phyloP scores from a whole-genome alignment of 2,329 filamentous ascomycete species.

The Xylariales sp. region DNA sequence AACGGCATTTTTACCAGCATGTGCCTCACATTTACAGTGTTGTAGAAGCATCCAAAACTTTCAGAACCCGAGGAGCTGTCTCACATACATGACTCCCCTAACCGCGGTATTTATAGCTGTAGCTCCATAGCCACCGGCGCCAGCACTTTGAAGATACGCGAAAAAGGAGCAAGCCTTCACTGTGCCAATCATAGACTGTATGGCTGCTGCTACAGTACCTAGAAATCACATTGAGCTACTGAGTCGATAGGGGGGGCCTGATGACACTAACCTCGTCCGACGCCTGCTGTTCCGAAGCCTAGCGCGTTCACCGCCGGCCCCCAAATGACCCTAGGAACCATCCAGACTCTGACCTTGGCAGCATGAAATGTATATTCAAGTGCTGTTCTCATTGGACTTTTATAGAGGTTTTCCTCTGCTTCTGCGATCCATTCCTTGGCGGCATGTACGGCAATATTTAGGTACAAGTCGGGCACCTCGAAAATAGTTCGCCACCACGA shows the following conservation, averaged over 20 bases:
- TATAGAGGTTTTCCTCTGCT: too few species aligned
- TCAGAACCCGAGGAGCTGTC: too few species aligned
- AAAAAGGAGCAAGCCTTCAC: neutral
- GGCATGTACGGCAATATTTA: too few species aligned
- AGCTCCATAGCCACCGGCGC: constrained; percentile 6
- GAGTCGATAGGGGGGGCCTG: neutral
- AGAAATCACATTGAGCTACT: too few species aligned
- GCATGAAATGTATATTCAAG: neutral
- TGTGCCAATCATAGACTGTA: neutral
- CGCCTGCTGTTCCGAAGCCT: neutral
- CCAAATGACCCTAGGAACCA: neutral
- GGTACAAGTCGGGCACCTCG: too few species aligned
- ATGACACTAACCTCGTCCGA: neutral
- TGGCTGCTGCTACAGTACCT: constrained; percentile 6
- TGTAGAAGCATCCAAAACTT: too few species aligned
- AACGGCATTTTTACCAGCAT: too few species aligned
- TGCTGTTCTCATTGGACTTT: too few species aligned
- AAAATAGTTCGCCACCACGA: too few species aligned
- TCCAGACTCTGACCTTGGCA: neutral
- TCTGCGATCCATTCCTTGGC: too few species aligned
- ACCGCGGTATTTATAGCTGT: neutral
- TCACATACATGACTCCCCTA: neutral
- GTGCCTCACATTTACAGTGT: too few species aligned
- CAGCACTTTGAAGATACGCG: constrained; percentile 11
- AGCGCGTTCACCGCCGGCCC: neutral